Percentiles rank a stretch among this genome's conserved stretches.
phyloP scores from a whole-genome alignment of 2,329 filamentous ascomycete species.

The Hypomyces rosellus region DNA sequence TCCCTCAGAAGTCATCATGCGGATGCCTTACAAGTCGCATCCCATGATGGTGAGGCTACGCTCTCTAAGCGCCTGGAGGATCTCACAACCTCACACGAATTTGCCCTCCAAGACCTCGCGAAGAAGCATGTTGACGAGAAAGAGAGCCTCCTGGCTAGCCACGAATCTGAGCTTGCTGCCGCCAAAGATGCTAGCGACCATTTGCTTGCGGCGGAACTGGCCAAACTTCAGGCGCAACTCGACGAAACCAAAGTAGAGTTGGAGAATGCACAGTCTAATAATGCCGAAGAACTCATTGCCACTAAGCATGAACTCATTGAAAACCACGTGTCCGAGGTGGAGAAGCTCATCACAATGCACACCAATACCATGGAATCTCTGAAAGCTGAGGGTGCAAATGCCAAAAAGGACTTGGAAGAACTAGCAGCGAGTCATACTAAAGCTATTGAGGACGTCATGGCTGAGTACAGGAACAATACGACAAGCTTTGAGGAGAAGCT shows the following conservation, averaged over 20 bases:
- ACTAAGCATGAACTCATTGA: constrained; percentile 40
- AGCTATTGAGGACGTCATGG: constrained; percentile 35
- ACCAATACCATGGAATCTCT: constrained; percentile 35
- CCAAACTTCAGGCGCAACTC: constrained; percentile 30
- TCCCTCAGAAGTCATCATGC: constrained; percentile 50
- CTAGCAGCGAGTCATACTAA: constrained; percentile 31
- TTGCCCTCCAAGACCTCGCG: constrained; percentile 35
- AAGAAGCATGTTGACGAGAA: constrained; percentile 34
- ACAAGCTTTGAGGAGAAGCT: constrained; percentile 30
- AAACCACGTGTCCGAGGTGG: constrained; percentile 41
- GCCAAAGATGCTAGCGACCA: constrained; percentile 23
- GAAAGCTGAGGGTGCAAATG: constrained; percentile 32
- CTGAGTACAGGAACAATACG: constrained; percentile 31
- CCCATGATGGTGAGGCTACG: constrained; percentile 34
- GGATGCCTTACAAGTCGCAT: constrained; percentile 40
- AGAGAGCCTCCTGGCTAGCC: constrained; percentile 25
- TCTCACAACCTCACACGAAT: constrained; percentile 38
- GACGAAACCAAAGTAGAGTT: constrained; percentile 39
- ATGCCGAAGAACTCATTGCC: constrained; percentile 39
- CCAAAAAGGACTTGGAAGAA: constrained; percentile 39
- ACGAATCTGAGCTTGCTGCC: constrained; percentile 26
- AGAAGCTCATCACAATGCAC: constrained; percentile 39
- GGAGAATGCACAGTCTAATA: constrained; percentile 37
- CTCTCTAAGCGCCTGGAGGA: constrained; percentile 35
- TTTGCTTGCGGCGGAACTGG: constrained; percentile 31